Evolutionary conservation across 78 protist genomes (phyloP), one percentile per base, ranked within the genome.

Genomic region (Dictyostelium intermedium): DNA sequence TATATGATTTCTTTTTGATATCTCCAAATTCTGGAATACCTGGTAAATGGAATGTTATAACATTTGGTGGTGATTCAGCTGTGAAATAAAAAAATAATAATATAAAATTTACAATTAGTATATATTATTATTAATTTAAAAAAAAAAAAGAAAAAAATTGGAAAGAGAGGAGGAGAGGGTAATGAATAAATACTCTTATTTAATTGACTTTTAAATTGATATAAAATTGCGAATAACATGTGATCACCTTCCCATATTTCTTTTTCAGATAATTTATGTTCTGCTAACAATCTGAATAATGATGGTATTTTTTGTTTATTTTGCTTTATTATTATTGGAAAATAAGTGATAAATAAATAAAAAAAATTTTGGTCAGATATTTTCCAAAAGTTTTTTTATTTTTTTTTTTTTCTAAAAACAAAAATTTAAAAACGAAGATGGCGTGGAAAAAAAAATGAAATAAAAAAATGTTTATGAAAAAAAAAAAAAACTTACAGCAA

Each of bases 231-330:
- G 27, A 92, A 92, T 39, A 92, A 32, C 45, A 35, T 27, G 2
- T 83, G 91, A 37, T 92, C 78, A 45, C 96, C 96, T 56, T 92
- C 96, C 96, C 96, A 92, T 30, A 92, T 81, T 18, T 83, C 96
- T 13, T 79, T 45, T 47, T 92, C 96, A 53, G 96, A 76, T 39
- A 92, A 70, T 18, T 85, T 85, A n/a, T 92, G 87, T 50, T 91
- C 95, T 69, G 95, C 95, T n/a, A 91, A 82, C 32, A 87, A 87
- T 78, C 92, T 87, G 47, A 78, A 87, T n/a, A 87, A 41, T 61
- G 92, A 87, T 23, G 92, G 92, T 13, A 87, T 87, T 34, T 87
- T 87, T 78, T 87, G 92, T 78, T 87, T 87, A 13, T 76, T 87
- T 84, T 56, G 77, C 77, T 81, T 35, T 9, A 78, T 13, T 11